These are phyloP conservation scores for Myxozyma neotropica DNA, from an alignment of 805 yeast genomes.

Conservation along the genomic window DNA sequence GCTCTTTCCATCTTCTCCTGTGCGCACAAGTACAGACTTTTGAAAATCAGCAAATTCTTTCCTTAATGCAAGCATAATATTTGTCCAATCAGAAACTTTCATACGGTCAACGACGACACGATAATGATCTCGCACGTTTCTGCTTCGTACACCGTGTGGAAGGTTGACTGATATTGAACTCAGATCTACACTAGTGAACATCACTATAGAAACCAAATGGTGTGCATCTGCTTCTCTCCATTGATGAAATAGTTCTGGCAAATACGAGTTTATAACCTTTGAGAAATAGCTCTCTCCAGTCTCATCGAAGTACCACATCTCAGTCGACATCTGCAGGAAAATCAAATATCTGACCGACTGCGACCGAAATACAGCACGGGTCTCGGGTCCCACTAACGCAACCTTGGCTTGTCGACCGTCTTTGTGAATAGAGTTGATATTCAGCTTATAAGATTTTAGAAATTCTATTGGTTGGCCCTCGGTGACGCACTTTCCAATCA, in stretches of 20 bases:
- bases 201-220: slow-evolving; percentile 85
- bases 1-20: slow-evolving; percentile 42
- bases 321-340: slow-evolving; percentile 84
- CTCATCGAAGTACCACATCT: slow-evolving; percentile 98
- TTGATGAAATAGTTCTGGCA: slow-evolving; percentile 82
- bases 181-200: slow-evolving; percentile 69
- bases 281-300: slow-evolving; percentile 93
- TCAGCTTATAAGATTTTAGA: slow-evolving; percentile 62
- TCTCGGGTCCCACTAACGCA: slow-evolving; percentile 44
- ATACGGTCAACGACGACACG: slow-evolving; percentile 96
- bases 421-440: slow-evolving; percentile 56
- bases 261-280: slow-evolving; percentile 85
- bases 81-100: slow-evolving; percentile 83
- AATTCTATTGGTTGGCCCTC: slow-evolving; percentile 65
- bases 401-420: slow-evolving; percentile 30
- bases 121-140: slow-evolving; percentile 74
- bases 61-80: slow-evolving; percentile 84
- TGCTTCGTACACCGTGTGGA: slow-evolving; percentile 70
- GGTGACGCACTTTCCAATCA: slow-evolving; percentile 67
- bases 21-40: slow-evolving; percentile 64
- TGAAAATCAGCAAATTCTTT: slow-evolving; percentile 82
- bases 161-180: slow-evolving; percentile 38
- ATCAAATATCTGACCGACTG: slow-evolving; percentile 85
- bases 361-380: slow-evolving; percentile 84
- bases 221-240: slow-evolving; percentile 89